phyloP scores from a whole-genome alignment of 345 rosid species.

The Acer campestre region DNA sequence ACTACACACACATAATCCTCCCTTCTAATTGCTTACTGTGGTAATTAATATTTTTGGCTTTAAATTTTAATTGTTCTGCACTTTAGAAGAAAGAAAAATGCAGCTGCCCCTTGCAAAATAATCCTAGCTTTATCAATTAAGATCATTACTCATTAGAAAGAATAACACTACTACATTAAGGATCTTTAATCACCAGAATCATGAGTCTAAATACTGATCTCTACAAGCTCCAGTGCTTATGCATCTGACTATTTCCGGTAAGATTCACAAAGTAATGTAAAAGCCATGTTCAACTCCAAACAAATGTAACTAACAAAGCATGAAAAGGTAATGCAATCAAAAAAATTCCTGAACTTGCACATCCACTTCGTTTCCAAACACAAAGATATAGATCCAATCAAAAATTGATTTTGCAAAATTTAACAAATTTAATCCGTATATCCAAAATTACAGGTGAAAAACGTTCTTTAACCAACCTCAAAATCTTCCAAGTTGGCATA shows the following conservation, averaged over 20 bases:
- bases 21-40: neutral
- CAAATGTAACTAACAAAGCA: neutral
- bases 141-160: neutral
- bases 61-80: neutral
- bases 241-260: neutral
- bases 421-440: neutral
- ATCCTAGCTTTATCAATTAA: neutral
- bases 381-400: neutral
- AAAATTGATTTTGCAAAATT: neutral
- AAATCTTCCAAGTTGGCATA: constrained; percentile 81
- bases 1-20: neutral
- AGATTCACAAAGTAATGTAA: neutral
- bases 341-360: neutral
- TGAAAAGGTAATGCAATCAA: constrained; percentile 1
- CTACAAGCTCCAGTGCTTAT: neutral
- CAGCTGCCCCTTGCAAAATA: neutral
- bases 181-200: neutral
- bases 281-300: neutral
- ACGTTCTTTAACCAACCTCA: constrained; percentile 54
- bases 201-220: neutral
- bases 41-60: neutral
- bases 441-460: neutral
- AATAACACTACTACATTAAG: neutral
- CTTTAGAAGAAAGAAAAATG: neutral
- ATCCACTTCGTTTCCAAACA: neutral